A percentile compares a stretch with the other conserved stretches of the same genome.
Conservation (phyloP, 352 stramenopile species). For the Aphanomyces stellatus region DNA sequence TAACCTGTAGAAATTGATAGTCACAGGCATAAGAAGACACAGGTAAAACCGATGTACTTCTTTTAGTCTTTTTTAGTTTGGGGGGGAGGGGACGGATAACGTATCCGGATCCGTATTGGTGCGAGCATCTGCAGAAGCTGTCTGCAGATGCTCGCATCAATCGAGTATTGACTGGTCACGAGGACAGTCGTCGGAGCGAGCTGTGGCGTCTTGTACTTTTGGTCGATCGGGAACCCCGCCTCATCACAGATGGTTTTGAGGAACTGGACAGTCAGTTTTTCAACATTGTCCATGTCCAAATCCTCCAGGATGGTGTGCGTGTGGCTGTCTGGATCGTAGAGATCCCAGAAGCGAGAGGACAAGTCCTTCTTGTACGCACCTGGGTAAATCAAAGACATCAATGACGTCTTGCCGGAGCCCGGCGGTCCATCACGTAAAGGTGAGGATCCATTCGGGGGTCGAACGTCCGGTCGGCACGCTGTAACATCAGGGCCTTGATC, state of each 20-base stretch:
- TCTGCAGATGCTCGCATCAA: no score
- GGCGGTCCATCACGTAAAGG: neutral
- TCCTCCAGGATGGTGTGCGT: conserved; percentile 12
- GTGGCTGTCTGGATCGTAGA: neutral
- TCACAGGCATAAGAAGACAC: no score
- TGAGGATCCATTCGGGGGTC: neutral
- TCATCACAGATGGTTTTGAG: conserved; percentile 15
- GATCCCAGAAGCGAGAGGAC: neutral
- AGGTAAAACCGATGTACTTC: no score
- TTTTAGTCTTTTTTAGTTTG: no score
- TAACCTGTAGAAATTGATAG: no score
- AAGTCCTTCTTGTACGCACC: neutral
- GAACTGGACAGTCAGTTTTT: neutral
- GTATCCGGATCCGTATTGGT: no score
- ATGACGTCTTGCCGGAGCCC: neutral
- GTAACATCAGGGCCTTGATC: neutral
- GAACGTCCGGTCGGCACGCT: neutral
- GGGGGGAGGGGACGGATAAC: no score
- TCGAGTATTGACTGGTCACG: neutral
- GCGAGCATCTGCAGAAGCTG: no score
- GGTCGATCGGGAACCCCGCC: neutral
- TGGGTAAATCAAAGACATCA: neutral
- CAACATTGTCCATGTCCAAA: neutral
- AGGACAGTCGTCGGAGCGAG: neutral
- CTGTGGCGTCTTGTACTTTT: conserved; percentile 15